Evolutionary conservation across 2,329 filamentous ascomycete genomes (phyloP).

Genomic region (Fusarium luffae): DNA sequence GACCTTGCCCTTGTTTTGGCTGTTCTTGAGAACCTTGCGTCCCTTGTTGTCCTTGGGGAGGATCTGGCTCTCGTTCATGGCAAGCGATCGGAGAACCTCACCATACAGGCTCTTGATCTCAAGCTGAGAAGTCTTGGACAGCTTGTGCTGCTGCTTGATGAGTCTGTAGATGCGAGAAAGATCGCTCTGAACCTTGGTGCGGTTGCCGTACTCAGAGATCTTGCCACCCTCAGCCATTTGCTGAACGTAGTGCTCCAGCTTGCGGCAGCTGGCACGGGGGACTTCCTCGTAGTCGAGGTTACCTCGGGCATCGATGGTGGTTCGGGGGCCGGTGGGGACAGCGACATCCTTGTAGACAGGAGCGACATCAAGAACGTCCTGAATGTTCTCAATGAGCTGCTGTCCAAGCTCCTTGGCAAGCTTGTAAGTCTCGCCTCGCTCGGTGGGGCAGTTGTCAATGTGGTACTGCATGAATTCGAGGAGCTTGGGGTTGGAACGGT

Average conservation of each 20-base stretch:
- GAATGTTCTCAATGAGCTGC: conserved; percentile 97
- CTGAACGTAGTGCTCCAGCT: conserved; percentile 97
- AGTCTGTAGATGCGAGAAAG: conserved; percentile 96
- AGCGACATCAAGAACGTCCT: conserved; percentile 83
- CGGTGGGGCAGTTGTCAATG: conserved; percentile 97
- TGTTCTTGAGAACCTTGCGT: conserved; percentile 65
- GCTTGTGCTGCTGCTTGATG: conserved; percentile 97
- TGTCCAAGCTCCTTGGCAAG: conserved; percentile 95
- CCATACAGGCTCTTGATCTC: conserved; percentile 96
- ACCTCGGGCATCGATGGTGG: conserved; percentile 90
- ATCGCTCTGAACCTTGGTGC: conserved; percentile 97
- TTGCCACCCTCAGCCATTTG: conserved; percentile 99
- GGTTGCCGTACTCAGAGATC: conserved; percentile 98
- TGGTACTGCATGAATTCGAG: conserved; percentile 99
- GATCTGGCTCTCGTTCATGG: conserved; percentile 98
- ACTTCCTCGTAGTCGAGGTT: conserved; percentile 93
- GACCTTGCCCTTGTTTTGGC: conserved; percentile 83
- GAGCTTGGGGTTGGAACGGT: conserved; percentile 93
- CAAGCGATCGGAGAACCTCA: conserved; percentile 91
- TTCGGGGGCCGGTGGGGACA: conserved; percentile 89
- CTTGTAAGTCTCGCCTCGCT: conserved; percentile 96
- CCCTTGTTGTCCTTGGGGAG: conserved; percentile 85
- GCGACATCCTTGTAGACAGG: conserved; percentile 97
- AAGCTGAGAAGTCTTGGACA: conserved; percentile 94
- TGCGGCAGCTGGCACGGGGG: conserved; percentile 87